Base-by-base conservation (phyloP, 2,329 filamentous ascomycete species). In the Rasamsonia emersonii region DNA sequence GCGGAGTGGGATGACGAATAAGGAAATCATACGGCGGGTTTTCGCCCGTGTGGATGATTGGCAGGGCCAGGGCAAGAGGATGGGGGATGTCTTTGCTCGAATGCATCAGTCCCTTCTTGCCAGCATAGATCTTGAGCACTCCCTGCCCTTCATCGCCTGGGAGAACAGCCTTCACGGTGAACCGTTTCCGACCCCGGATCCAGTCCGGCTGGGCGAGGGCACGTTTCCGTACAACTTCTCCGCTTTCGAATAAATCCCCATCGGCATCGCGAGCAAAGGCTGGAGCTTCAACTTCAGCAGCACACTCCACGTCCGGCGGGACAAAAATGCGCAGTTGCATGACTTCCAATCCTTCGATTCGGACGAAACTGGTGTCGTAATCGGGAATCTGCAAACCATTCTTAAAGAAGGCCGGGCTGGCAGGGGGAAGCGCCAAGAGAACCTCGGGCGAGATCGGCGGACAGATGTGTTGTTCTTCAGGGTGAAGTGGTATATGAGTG, bases 31-130 rank as follows among this genome's bases (percentile, higher is more conserved):
- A 98, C 0, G 84, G 76, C 3, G 91, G 91, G 52, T 98, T 98
- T 46, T 89, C 82, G 38, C 91, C 91, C 0, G 77, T 81, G 58
- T 98, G 91, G 21, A 86, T 74, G 31, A 98, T 78, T 1, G 91
- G 89, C n/a, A 98, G 63, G 3, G 86, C 78, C 43, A 96, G 79
- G 1, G 89, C 88, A 33, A 98, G 65, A 2, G 88, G 80, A 52
- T 98, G 89, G 5, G 91, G 88, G 34, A 95, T 95, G 54, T 95
- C 85, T 57, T 91, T 91, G 66, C 91, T 89, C 42, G 84, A 93
- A 62, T 96, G 91, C 88, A 96, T 96, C 33, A 98, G 70, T 1
- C 93, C 93, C 41, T 88, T 78, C 58, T 88, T 91, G 38, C 93
- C 91, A 9, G 88, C 89, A 57, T 95, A 98, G 20, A 98, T 68